phyloP scores from a whole-genome alignment of 192 early-diverging fungal genomes.

The Linderina pennispora region DNA sequence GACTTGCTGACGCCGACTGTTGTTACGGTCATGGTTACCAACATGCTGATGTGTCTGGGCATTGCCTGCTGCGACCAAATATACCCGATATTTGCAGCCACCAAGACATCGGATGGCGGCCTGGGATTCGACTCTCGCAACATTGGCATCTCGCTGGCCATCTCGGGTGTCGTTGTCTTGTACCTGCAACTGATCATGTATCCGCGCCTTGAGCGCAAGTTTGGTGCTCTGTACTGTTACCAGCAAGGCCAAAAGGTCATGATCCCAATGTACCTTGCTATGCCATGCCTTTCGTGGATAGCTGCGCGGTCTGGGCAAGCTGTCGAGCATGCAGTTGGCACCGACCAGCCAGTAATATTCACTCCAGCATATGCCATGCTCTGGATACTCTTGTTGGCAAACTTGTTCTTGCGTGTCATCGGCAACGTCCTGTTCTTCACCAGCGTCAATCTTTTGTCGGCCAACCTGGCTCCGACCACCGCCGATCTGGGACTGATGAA shows the following conservation, averaged over 20 bases:
- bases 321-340: background rate
- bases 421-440: background rate
- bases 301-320: background rate
- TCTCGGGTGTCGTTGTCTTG: constrained; percentile 35
- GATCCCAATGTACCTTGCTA: constrained; percentile 3
- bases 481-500: constrained; percentile 10
- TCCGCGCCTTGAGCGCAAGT: constrained; percentile 35
- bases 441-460: background rate
- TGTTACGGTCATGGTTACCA: constrained; percentile 13
- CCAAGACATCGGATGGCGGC: constrained; percentile 36
- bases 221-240: constrained; percentile 44
- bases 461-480: constrained; percentile 4
- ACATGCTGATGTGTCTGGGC: constrained; percentile 11
- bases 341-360: too few relatives aligned
- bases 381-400: constrained; percentile 12
- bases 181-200: constrained; percentile 48
- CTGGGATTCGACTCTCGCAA: constrained; percentile 45
- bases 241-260: constrained; percentile 17
- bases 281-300: constrained; percentile 13
- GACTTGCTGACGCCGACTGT: constrained; percentile 32
- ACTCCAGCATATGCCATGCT: background rate
- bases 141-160: constrained; percentile 48
- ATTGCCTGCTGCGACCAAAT: constrained; percentile 20
- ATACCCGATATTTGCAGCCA: constrained; percentile 43
- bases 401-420: background rate